Base-by-base conservation (phyloP, 805 yeast genomes). In the Candida anglica region DNA sequence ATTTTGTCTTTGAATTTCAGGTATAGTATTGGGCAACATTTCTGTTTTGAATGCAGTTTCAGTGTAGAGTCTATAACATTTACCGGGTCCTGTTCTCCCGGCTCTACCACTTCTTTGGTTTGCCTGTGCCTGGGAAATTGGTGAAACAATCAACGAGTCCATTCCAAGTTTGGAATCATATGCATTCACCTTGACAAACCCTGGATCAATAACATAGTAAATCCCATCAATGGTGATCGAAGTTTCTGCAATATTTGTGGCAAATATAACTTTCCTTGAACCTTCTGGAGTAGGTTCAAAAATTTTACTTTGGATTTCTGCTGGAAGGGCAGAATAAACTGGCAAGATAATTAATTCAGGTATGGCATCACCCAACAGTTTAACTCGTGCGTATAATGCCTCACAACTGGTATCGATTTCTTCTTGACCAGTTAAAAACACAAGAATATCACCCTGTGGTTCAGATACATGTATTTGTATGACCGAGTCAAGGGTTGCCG, bases 171-270 rank as follows among this genome's bases (percentile, higher is more conserved):
- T 77, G 2, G 96, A 80, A 52, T 88, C 93, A 60, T 83, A 91
- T 2, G 87, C 86, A 48, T 86, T 89, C 30, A 89, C 76, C 57
- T 93, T 93, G 11, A 89, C 91, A 57, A 84, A 88, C 0, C 98
- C 98, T 0, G 97, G 94, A 52, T 93, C 98, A 17, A 93, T 76
- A 20, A 93, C 98, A 52, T 79, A 93, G 43, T 71, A 81, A 22
- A 93, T 83, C 9, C 96, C 96, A 56, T 91, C 96, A 40, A 93
- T 89, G 3, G 98, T 93, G 48, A 93, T 78, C 6, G 98, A 91
- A 0, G 98, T 93, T 58, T 91, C 98, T 0, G 98, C 98, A 46
- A 91, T 93, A 49, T 91, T 91, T 1, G 98, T 93, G 0, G 98
- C 98, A 36, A 93, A 66, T 6, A 93, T 86, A 3, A 89, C 95